Conservation (phyloP, 129 eudicot genomes). For the Silybum marianum region DNA sequence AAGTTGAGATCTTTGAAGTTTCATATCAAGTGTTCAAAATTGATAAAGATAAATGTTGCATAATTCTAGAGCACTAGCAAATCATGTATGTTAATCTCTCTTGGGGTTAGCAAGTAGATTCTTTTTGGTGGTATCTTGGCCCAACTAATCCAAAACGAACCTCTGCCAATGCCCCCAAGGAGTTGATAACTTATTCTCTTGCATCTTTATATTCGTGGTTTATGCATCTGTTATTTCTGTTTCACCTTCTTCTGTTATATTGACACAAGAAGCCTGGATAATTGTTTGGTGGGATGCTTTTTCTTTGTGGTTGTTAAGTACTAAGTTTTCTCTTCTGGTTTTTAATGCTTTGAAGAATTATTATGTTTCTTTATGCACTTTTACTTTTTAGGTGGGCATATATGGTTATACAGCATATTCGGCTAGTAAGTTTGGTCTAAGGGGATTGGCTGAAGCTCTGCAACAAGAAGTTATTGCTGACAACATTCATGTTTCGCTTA, state of each 20-base stretch:
- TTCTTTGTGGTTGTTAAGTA: not conserved
- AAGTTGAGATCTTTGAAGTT: slow-evolving; percentile 21
- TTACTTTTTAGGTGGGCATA: slow-evolving; percentile 67
- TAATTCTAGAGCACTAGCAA: not conserved
- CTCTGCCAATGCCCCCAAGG: not conserved
- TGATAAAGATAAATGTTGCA: not conserved
- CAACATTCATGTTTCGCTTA: slow-evolving; percentile 75
- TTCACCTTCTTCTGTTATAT: no score
- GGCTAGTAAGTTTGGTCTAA: slow-evolving; percentile 92
- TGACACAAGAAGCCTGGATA: no score
- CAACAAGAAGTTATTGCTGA: slow-evolving; percentile 88
- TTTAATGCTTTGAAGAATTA: slow-evolving; percentile 5
- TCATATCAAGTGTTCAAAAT: not conserved
- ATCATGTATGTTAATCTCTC: not conserved
- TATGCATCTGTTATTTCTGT: not conserved
- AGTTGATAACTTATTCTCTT: not conserved
- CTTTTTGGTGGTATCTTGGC: not conserved
- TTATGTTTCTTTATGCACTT: slow-evolving; percentile 5
- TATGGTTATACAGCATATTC: slow-evolving; percentile 96
- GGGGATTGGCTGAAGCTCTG: slow-evolving; percentile 90
- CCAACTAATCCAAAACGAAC: not conserved
- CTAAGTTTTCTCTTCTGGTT: not conserved
- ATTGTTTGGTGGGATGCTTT: not conserved
- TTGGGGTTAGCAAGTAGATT: not conserved
- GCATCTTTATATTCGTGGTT: not conserved